Conservation (phyloP, 2,329 filamentous ascomycete species). For the Neoarthrinium moseri region DNA sequence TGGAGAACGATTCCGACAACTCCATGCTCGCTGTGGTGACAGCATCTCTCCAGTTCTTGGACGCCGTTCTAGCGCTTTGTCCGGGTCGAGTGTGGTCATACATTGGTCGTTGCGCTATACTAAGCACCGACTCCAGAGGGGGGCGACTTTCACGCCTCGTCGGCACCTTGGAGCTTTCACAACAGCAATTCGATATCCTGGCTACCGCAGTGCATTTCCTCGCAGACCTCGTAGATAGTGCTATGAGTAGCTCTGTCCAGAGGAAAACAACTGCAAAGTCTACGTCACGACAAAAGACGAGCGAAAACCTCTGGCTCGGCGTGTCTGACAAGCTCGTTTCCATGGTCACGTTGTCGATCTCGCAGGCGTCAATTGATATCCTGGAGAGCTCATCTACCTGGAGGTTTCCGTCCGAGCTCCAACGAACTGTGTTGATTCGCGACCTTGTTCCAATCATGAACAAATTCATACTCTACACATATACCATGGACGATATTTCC, state of each 20-base stretch:
- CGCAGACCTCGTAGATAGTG: conserved; percentile 71
- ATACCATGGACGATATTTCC: conserved; percentile 67
- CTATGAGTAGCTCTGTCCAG: conserved; percentile 66
- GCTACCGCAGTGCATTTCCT: conserved; percentile 73
- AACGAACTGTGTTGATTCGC: conserved; percentile 67
- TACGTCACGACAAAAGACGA: conserved; percentile 41
- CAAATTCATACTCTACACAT: conserved; percentile 69
- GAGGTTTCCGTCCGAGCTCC: conserved; percentile 70
- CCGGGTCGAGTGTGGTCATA: conserved; percentile 90
- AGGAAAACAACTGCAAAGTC: conserved; percentile 58
- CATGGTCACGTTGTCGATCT: conserved; percentile 69
- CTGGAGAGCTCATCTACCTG: conserved; percentile 85
- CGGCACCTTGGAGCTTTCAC: conserved; percentile 77
- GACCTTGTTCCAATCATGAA: conserved; percentile 69
- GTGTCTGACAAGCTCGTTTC: conserved; percentile 77
- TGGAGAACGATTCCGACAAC: conserved; percentile 62
- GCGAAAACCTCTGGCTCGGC: conserved; percentile 61
- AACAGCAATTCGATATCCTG: conserved; percentile 75
- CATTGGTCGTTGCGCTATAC: conserved; percentile 74
- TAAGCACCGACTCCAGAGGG: conserved; percentile 73
- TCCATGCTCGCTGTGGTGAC: conserved; percentile 64
- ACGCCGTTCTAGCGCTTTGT: conserved; percentile 68
- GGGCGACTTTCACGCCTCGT: conserved; percentile 77
- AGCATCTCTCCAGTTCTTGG: conserved; percentile 78
- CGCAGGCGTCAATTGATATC: conserved; percentile 74